Percentiles rank a stretch among this genome's conserved stretches.
phyloP scores from a whole-genome alignment of 2,329 filamentous ascomycete species.

The Hymenoscyphus infarciens region DNA sequence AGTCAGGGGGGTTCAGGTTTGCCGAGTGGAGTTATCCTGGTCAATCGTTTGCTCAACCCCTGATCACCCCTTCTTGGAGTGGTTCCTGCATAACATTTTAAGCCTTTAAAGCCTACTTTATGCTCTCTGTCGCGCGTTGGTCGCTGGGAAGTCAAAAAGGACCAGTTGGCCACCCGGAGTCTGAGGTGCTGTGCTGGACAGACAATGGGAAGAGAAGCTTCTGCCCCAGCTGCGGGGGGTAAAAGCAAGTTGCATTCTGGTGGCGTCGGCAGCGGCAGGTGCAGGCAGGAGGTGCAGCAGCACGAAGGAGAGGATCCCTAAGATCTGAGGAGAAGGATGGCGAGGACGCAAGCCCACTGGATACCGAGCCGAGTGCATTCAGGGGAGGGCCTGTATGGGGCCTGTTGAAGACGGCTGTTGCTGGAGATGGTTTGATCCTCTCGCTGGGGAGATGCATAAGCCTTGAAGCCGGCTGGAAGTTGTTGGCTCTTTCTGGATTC shows the following conservation, averaged over 20 bases:
- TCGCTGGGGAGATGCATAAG: neutral
- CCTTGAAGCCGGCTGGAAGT: neutral
- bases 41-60: slow-evolving; percentile 11
- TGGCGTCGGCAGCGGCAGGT: slow-evolving; percentile 9
- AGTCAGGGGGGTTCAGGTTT: neutral
- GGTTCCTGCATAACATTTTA: slow-evolving; percentile 20
- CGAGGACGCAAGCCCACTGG: slow-evolving; percentile 6
- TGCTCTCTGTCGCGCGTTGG: neutral
- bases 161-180: neutral
- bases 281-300: slow-evolving; percentile 2
- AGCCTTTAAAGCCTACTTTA: slow-evolving; percentile 10
- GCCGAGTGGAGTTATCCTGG: slow-evolving; percentile 8
- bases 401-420: neutral
- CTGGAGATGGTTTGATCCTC: neutral
- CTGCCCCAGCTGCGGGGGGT: neutral
- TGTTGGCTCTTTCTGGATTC: slow-evolving; percentile 5
- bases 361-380: slow-evolving; percentile 9
- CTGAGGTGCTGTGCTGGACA: neutral
- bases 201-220: slow-evolving; percentile 1
- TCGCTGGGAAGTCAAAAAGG: neutral
- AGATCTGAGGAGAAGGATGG: slow-evolving; percentile 2
- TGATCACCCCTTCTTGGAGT: slow-evolving; percentile 13
- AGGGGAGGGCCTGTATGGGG: neutral
- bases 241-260: neutral
- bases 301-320: neutral